Percentiles rank a stretch among this genome's conserved stretches.
Conservation (phyloP, 768 basidiomycete species). For the Cystofilobasidium ferigula region DNA sequence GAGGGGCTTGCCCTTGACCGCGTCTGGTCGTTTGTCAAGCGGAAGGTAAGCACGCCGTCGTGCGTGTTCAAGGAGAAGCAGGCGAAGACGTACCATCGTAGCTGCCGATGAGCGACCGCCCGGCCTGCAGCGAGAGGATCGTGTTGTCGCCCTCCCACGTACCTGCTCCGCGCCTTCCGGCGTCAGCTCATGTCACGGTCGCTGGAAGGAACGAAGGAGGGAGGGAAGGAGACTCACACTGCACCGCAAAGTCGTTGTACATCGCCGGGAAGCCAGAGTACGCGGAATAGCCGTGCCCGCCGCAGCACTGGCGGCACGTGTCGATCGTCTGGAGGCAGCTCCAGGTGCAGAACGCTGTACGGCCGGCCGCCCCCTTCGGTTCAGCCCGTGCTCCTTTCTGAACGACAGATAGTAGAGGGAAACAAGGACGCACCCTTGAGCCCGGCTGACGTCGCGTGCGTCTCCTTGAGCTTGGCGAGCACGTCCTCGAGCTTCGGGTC, state of each 20-base stretch:
- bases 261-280: conserved; percentile 35
- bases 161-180: no score
- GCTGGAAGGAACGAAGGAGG: no score
- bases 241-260: conserved; percentile 42
- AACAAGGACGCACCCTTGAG: conserved; percentile 33
- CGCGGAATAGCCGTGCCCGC: conserved; percentile 42
- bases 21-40: conserved; percentile 31
- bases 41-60: neutral
- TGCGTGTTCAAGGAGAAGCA: neutral
- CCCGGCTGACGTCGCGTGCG: conserved; percentile 42
- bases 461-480: conserved; percentile 43
- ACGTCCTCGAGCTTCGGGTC: conserved; percentile 38
- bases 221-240: conserved; percentile 22
- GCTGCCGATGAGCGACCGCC: conserved; percentile 36
- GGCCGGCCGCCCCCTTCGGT: neutral
- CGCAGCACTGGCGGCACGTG: conserved; percentile 41
- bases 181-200: no score
- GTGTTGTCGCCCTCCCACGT: conserved; percentile 44
- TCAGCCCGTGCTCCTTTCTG: neutral
- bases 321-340: conserved; percentile 42
- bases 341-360: conserved; percentile 42
- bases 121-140: conserved; percentile 38
- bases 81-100: conserved; percentile 33
- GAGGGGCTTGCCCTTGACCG: conserved; percentile 37
- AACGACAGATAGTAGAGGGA: neutral